Percentiles rank a stretch among this genome's conserved stretches.
Conservation (phyloP, 2,329 filamentous ascomycete species). For the Ophiostoma perfectum region DNA sequence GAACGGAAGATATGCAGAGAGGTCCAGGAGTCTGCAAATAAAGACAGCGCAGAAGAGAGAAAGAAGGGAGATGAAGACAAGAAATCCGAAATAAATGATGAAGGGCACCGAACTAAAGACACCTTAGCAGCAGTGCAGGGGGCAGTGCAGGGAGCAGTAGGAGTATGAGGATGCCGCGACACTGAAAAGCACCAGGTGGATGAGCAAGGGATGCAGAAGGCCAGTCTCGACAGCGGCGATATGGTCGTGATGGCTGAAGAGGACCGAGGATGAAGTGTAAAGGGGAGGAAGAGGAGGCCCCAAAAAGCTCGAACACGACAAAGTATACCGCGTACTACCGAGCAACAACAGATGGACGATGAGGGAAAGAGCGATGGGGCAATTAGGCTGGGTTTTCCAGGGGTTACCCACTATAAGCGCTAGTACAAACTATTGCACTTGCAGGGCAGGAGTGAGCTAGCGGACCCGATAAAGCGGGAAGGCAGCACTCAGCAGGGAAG, state of each 20-base stretch:
- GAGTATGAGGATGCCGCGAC: background rate
- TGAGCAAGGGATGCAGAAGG: background rate
- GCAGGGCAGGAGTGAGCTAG: background rate
- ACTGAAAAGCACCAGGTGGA: background rate
- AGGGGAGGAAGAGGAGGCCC: background rate
- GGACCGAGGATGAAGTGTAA: background rate
- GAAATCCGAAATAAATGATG: background rate
- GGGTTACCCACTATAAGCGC: background rate
- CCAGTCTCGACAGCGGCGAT: background rate
- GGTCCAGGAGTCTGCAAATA: background rate
- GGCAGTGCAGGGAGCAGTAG: background rate
- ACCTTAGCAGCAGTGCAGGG: background rate
- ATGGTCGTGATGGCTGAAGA: constrained; percentile 7
- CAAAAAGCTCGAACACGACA: background rate
- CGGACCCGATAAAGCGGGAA: background rate
- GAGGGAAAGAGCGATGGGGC: background rate
- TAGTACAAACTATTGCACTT: background rate
- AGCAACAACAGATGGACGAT: background rate
- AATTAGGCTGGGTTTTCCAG: constrained; percentile 2
- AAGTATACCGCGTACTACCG: background rate
- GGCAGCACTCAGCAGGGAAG: background rate
- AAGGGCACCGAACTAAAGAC: background rate
- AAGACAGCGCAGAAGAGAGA: background rate
- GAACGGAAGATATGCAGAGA: background rate
- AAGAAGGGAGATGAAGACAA: background rate